Percentiles rank a stretch among this genome's conserved stretches.
phyloP scores from a whole-genome alignment of 805 yeast species.

The Ogataea nakhonphanomensis region DNA sequence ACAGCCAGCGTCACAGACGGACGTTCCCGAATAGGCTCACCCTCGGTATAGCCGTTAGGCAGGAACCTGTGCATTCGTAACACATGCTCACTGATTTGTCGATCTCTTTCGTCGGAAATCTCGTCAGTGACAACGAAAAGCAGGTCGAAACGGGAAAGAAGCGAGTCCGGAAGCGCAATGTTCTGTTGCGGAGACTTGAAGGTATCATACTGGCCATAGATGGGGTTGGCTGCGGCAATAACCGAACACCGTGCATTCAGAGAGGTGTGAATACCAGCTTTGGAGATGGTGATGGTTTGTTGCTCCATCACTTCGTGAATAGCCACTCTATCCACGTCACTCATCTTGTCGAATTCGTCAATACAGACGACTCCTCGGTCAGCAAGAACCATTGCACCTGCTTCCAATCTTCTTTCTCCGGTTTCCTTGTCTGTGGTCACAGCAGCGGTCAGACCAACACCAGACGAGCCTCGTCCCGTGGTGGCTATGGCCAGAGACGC shows the following conservation, averaged over 20 bases:
- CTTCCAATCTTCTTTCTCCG: slow-evolving; percentile 93
- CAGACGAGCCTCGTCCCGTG: slow-evolving; percentile 99
- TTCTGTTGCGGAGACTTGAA: slow-evolving; percentile 95
- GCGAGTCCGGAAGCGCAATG: slow-evolving; percentile 94
- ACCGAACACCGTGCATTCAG: slow-evolving; percentile 96
- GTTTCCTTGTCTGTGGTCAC: slow-evolving; percentile 96
- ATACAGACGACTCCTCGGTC: slow-evolving; percentile 97
- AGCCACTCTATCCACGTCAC: slow-evolving; percentile 93
- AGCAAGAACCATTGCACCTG: slow-evolving; percentile 99
- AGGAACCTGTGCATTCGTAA: slow-evolving; percentile 87
- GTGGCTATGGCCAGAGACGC: slow-evolving; percentile 96
- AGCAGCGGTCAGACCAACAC: slow-evolving; percentile 99
- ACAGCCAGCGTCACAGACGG: slow-evolving; percentile 71
- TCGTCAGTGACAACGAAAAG: slow-evolving; percentile 95
- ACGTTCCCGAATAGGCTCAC: slow-evolving; percentile 87
- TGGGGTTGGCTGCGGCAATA: slow-evolving; percentile 97
- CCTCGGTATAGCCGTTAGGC: slow-evolving; percentile 85
- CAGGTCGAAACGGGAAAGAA: slow-evolving; percentile 94
- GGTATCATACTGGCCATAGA: slow-evolving; percentile 93
- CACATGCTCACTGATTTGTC: slow-evolving; percentile 91
- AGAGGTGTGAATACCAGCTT: slow-evolving; percentile 97
- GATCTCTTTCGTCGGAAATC: slow-evolving; percentile 76
- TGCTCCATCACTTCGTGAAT: slow-evolving; percentile 99
- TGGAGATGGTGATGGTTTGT: slow-evolving; percentile 96
- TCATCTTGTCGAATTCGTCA: slow-evolving; percentile 98